Percentiles rank a stretch among this genome's conserved stretches.
These are phyloP conservation scores for Endoconidiophora polonica DNA, from an alignment of 2,329 filamentous ascomycete species.

Conservation along the genomic window DNA sequence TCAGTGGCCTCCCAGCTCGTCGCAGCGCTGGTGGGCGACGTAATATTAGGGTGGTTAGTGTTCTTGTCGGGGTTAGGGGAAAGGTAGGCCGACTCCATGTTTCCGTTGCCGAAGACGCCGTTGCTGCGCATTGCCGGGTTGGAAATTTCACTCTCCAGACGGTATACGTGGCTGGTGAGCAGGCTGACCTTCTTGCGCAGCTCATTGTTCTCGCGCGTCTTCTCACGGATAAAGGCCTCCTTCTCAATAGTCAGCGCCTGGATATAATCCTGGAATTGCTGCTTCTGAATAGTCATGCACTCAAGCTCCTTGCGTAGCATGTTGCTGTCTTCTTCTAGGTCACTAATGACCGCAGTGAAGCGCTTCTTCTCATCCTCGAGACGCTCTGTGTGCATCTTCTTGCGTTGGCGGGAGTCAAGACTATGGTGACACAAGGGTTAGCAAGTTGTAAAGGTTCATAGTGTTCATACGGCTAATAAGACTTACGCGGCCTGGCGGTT, in stretches of 20 bases:
- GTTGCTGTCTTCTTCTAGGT: slow-evolving; percentile 62
- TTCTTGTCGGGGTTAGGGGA: slow-evolving; percentile 59
- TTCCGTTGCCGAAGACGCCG: slow-evolving; percentile 46
- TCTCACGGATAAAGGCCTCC: slow-evolving; percentile 72
- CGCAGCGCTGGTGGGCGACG: neutral
- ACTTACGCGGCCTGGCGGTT: slow-evolving; percentile 95
- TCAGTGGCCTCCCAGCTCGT: slow-evolving; percentile 22
- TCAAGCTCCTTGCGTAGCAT: slow-evolving; percentile 53
- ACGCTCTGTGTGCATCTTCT: slow-evolving; percentile 95
- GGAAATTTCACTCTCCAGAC: slow-evolving; percentile 36
- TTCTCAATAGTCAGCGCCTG: slow-evolving; percentile 69
- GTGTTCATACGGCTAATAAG: slow-evolving; percentile 6
- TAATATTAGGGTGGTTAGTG: slow-evolving; percentile 37
- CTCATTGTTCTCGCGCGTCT: slow-evolving; percentile 80
- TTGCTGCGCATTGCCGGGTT: slow-evolving; percentile 19
- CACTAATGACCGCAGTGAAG: slow-evolving; percentile 57
- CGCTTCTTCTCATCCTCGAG: slow-evolving; percentile 95
- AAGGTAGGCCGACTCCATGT: slow-evolving; percentile 67
- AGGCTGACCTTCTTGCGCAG: slow-evolving; percentile 84
- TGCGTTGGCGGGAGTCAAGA: slow-evolving; percentile 88
- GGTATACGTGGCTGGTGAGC: slow-evolving; percentile 55
- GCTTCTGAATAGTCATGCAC: slow-evolving; percentile 55
- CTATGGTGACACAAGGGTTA: slow-evolving; percentile 26
- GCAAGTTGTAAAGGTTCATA: neutral
- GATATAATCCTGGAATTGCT: slow-evolving; percentile 58